Evolutionary conservation across 129 eudicot species (phyloP), one percentile per base, ranked within the genome.

Genomic region (Escallonia herrerae): DNA sequence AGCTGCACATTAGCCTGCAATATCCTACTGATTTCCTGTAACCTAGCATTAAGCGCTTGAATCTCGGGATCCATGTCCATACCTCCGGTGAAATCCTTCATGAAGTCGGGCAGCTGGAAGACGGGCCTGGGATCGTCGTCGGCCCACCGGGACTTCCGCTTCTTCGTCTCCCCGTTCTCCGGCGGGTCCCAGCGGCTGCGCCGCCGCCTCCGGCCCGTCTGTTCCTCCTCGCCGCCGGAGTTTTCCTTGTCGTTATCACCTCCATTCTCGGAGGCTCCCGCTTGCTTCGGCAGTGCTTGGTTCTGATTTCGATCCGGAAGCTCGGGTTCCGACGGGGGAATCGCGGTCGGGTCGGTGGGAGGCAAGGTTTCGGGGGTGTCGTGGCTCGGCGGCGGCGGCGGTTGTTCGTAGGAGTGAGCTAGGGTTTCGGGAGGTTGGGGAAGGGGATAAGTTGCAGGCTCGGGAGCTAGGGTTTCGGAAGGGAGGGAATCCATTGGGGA

Each of bases 141-240:
- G 11, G 91, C 89, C 97, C 97, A 90, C 53, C 97, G 66, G 12
- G 97, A 86, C 77, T 84, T 90, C 74, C 95, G 65, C 82, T 90
- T 90, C 79, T 83, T 84, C 6, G 60, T 61, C 8, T 62, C 88
- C 2, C 64, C 74, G 2, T 65, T 71, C 61, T 56, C 64, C 57
- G 87, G 86, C 0, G 93, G 89, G 40, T 86, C 95, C 97, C 97
- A 86, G 64, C 97, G 43, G 73, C 95, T 83, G 11, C 89, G 63
- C 54, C 96, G 70, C 38, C 85, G 76, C 56, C 84, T 66, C 40
- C 80, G 63, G 67, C 79, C 77, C 13, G 74, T 65, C 33, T 79
- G 72, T 12, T 80, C 89, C 57, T 79, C 82, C 58, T 77, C 84
- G 7, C 72, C 77, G 13, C 66, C 82, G 7, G 81, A 74, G 56